Base-by-base conservation (phyloP, 192 early-diverging fungal genomes). In the Coemansia sp. region DNA sequence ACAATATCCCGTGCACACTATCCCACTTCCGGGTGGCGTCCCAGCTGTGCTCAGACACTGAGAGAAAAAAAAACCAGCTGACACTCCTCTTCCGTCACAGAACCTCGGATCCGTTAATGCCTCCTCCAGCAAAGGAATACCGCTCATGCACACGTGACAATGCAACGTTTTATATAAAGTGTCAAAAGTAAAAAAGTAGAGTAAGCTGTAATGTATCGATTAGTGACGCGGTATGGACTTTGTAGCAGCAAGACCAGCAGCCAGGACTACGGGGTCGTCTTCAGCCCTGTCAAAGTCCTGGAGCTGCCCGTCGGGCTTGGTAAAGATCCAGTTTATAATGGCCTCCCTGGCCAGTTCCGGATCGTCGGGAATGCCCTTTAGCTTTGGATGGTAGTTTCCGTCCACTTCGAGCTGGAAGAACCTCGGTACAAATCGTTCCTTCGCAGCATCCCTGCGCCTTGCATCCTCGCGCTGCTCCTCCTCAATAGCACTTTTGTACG, bases 401-500 rank as follows among this genome's bases (percentile, higher is more conserved):
- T 80, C 77, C 26, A 53, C 58, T 58, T 80, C 77, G 24, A 74
- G 68, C 42, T 62, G 68, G 63, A 93, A 93, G 67, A 85, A 93
- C 34, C 86, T 80, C 21, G 90, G 83, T 5, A 60, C 60, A 79
- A 88, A 90, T 19, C 64, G 62, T 27, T 80, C 68, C 35, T 81
- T 76, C 22, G 75, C 58, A 12, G 79, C 65, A 29, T 87, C 86
- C 27, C 90, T 82, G 8, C 56, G 58, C 42, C 82, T 84, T 7
- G 77, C 70, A 17, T 78, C 80, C 40, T 77, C 58, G 32, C 92
- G 87, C 74, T 93, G 92, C 29, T 57, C 60, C 56, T 90, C 87
- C 69, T 93, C 92, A 29, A 93, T 88, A 0, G 69, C 78, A 10
- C 64, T 70, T 59, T 93, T 93, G 66, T 90, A 84, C 1, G 60